Percentiles rank a stretch among this genome's conserved stretches.
Evolutionary conservation across 2,329 filamentous ascomycete species (phyloP).

Genomic region (Scolecobasidium constrictum): DNA sequence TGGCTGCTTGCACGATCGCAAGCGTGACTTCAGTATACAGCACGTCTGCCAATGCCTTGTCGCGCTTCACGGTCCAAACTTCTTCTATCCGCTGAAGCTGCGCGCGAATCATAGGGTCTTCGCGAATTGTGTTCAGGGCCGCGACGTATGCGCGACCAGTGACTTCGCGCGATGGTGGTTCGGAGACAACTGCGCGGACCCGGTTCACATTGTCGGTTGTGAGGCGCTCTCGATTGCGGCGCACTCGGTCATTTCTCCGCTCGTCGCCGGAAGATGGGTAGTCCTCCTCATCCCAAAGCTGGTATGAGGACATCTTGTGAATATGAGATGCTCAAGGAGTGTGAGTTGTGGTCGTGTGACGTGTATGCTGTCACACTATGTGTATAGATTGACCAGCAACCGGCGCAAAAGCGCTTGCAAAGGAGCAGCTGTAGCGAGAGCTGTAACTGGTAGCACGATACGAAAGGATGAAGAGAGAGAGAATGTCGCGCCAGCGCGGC

Average conservation of each 20-base stretch:
- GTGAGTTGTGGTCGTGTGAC: too few species aligned
- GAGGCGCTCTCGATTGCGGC: neutral
- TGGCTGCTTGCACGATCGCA: neutral
- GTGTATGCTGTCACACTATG: too few species aligned
- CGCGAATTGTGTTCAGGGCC: constrained; percentile 1
- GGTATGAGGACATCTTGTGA: neutral
- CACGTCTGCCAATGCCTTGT: neutral
- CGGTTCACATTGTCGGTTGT: neutral
- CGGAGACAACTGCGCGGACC: neutral
- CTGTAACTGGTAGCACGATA: too few species aligned
- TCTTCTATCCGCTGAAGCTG: neutral
- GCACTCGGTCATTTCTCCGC: neutral
- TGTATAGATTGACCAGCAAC: too few species aligned
- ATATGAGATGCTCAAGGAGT: constrained; percentile 1
- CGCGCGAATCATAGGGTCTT: neutral
- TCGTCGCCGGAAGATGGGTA: neutral
- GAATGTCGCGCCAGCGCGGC: too few species aligned
- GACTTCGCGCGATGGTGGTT: constrained; percentile 13
- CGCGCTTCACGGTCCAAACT: neutral
- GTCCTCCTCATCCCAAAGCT: neutral
- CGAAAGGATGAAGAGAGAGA: too few species aligned
- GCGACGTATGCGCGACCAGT: neutral
- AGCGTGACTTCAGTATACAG: constrained; percentile 6
- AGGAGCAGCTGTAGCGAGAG: too few species aligned
- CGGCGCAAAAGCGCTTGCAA: too few species aligned